A percentile compares a stretch with the other conserved stretches of the same genome.
Conservation (phyloP, 495 filamentous ascomycete genomes). For the Echria macrotheca region DNA sequence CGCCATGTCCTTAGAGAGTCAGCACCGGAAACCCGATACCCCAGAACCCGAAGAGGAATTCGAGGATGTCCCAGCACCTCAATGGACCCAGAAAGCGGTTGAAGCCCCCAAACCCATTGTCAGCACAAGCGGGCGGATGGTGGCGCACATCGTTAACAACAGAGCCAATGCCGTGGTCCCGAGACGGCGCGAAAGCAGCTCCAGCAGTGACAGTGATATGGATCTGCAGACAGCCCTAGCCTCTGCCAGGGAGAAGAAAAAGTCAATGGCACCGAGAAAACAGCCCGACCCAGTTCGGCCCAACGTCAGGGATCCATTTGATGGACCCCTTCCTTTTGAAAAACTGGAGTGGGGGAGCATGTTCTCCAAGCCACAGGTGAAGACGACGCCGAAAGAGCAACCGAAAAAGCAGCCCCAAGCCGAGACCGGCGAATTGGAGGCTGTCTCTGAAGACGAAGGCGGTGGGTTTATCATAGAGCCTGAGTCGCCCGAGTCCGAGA, state of each 20-base stretch:
- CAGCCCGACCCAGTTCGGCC: slow-evolving; percentile 24
- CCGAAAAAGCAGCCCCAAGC: slow-evolving; percentile 11
- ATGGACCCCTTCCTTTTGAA: slow-evolving; percentile 85
- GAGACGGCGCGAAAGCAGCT: slow-evolving; percentile 36
- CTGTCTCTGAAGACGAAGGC: slow-evolving; percentile 46
- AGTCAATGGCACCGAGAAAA: slow-evolving; percentile 2
- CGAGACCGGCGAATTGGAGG: slow-evolving; percentile 23
- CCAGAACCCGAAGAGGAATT: slow-evolving; percentile 40
- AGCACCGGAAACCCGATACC: too few species aligned
- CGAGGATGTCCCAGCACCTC: slow-evolving; percentile 42
- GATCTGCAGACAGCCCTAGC: slow-evolving; percentile 58
- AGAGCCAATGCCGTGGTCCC: slow-evolving; percentile 50
- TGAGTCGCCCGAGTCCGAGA: slow-evolving; percentile 17
- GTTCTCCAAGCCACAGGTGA: slow-evolving; percentile 34
- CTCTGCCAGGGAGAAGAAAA: slow-evolving; percentile 41
- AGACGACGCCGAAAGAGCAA: not conserved
- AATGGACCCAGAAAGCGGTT: slow-evolving; percentile 52
- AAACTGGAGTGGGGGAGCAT: slow-evolving; percentile 65
- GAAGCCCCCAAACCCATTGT: slow-evolving; percentile 48
- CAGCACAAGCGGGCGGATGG: slow-evolving; percentile 49
- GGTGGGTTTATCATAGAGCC: slow-evolving; percentile 56
- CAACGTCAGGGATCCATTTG: slow-evolving; percentile 53
- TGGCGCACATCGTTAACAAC: slow-evolving; percentile 60
- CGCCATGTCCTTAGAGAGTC: slow-evolving; percentile 64
- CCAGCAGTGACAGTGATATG: slow-evolving; percentile 56